These are phyloP conservation scores for Aureobasidium sp. DNA, from an alignment of 2,329 filamentous ascomycete genomes.

Conservation along the genomic window DNA sequence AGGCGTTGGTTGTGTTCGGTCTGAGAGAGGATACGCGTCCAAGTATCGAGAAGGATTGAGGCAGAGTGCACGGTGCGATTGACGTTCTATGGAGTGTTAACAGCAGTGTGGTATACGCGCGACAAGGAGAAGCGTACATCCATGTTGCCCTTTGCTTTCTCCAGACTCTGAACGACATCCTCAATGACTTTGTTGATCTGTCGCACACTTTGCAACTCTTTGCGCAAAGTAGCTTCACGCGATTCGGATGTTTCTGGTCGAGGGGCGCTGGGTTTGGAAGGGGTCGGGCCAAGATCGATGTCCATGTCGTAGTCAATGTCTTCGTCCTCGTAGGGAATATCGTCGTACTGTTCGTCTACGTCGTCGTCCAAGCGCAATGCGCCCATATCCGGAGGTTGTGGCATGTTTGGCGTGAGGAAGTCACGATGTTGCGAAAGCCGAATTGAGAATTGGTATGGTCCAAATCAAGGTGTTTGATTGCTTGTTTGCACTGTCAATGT, in stretches of 20 bases:
- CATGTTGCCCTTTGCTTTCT: slow-evolving; percentile 72
- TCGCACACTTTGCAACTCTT: slow-evolving; percentile 74
- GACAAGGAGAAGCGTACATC: slow-evolving; percentile 44
- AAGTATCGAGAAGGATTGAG: slow-evolving; percentile 84
- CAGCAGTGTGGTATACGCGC: not conserved
- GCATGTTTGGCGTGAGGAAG: slow-evolving; percentile 20
- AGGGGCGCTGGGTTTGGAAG: slow-evolving; percentile 3
- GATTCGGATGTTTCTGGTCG: slow-evolving; percentile 55
- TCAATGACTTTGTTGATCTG: slow-evolving; percentile 87
- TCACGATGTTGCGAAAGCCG: not conserved
- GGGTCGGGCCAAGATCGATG: slow-evolving; percentile 6
- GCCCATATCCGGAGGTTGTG: slow-evolving; percentile 25
- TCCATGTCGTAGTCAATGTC: slow-evolving; percentile 14
- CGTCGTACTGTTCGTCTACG: slow-evolving; percentile 47
- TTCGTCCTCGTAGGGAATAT: slow-evolving; percentile 5
- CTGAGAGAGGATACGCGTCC: slow-evolving; percentile 92
- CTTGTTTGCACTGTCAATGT: slow-evolving; percentile 14
- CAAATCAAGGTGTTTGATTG: slow-evolving; percentile 12
- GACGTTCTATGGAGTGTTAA: slow-evolving; percentile 56
- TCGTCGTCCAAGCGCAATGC: slow-evolving; percentile 48
- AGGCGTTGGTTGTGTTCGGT: slow-evolving; percentile 96
- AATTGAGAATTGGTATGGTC: not conserved
- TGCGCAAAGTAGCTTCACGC: slow-evolving; percentile 66
- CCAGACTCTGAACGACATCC: slow-evolving; percentile 62
- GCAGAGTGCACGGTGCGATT: slow-evolving; percentile 79